Percentiles rank a stretch among this genome's conserved stretches.
These are phyloP conservation scores for Lunasporangiospora selenospora DNA, from an alignment of 192 early-diverging fungal species.

Conservation along the genomic window DNA sequence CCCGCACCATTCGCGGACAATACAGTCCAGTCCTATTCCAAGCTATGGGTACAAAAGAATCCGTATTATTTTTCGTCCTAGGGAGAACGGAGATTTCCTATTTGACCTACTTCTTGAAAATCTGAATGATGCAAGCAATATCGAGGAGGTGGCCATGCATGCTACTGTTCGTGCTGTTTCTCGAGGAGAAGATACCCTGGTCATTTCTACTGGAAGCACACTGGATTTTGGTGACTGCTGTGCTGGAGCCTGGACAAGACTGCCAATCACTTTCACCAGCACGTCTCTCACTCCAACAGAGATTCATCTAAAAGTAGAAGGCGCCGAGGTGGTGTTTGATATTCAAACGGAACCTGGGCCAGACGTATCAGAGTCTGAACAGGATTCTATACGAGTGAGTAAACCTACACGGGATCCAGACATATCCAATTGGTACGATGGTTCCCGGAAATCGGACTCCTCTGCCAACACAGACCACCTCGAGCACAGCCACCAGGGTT, in stretches of 20 bases:
- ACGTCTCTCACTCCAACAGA: slow-evolving; percentile 77
- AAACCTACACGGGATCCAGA: slow-evolving; percentile 32
- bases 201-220: slow-evolving; percentile 71
- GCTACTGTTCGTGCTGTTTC: slow-evolving; percentile 78
- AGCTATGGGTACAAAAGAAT: slow-evolving; percentile 75
- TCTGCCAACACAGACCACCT: slow-evolving; percentile 24
- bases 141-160: slow-evolving; percentile 79
- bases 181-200: slow-evolving; percentile 72
- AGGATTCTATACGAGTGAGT: slow-evolving; percentile 5
- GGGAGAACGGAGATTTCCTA: slow-evolving; percentile 88
- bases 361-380: slow-evolving; percentile 4
- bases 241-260: slow-evolving; percentile 86
- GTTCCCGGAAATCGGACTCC: slow-evolving; percentile 30
- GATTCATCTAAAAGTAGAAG: slow-evolving; percentile 71
- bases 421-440: slow-evolving; percentile 31
- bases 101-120: slow-evolving; percentile 93
- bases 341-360: slow-evolving; percentile 49
- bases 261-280: slow-evolving; percentile 83
- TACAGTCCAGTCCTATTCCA: slow-evolving; percentile 62
- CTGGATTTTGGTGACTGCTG: slow-evolving; percentile 96
- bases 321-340: slow-evolving; percentile 64
- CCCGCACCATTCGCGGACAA: slow-evolving; percentile 26
- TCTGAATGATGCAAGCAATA: slow-evolving; percentile 85
- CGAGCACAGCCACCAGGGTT: slow-evolving; percentile 11
- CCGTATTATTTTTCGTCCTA: slow-evolving; percentile 85